phyloP scores from a whole-genome alignment of 179 eudicot species.

The Corrigiola litoralis region DNA sequence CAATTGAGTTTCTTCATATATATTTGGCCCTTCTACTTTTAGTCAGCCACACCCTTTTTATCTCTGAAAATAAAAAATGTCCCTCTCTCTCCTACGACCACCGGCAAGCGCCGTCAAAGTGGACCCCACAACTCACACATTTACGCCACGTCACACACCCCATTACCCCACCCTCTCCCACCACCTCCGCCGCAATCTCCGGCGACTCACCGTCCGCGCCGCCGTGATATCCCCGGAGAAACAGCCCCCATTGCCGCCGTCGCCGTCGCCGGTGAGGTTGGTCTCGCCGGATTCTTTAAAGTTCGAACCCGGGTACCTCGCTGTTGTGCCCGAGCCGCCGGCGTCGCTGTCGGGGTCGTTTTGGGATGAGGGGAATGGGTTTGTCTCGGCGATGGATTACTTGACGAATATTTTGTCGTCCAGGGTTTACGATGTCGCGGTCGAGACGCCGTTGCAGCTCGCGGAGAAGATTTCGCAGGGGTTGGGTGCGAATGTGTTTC shows the following conservation, averaged over 20 bases:
- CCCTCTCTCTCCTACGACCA: constrained; percentile 1
- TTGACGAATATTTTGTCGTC: constrained; percentile 67
- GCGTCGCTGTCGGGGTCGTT: constrained; percentile 35
- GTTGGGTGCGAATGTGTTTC: constrained; percentile 58
- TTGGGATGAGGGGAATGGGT: constrained; percentile 11
- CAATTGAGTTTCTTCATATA: too few relatives aligned
- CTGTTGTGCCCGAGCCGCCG: too few relatives aligned
- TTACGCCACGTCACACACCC: neutral
- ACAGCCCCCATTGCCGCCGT: neutral
- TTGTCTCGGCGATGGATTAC: constrained; percentile 43
- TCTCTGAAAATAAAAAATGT: too few relatives aligned
- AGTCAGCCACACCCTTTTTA: neutral
- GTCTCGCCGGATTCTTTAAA: constrained; percentile 60
- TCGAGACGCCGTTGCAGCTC: constrained; percentile 72
- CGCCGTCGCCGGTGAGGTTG: constrained; percentile 5
- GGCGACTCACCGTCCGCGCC: neutral
- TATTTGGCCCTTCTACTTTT: too few relatives aligned
- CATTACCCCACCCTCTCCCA: neutral
- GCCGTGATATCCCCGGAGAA: neutral
- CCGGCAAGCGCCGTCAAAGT: neutral
- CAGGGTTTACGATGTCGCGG: constrained; percentile 80
- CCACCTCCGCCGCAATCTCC: neutral
- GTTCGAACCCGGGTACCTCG: constrained; percentile 58
- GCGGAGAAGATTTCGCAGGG: constrained; percentile 75
- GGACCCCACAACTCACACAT: neutral